Evolutionary conservation across 2,329 filamentous ascomycete species (phyloP), one percentile per base, ranked within the genome.

Genomic region (Polytolypa hystricis): DNA sequence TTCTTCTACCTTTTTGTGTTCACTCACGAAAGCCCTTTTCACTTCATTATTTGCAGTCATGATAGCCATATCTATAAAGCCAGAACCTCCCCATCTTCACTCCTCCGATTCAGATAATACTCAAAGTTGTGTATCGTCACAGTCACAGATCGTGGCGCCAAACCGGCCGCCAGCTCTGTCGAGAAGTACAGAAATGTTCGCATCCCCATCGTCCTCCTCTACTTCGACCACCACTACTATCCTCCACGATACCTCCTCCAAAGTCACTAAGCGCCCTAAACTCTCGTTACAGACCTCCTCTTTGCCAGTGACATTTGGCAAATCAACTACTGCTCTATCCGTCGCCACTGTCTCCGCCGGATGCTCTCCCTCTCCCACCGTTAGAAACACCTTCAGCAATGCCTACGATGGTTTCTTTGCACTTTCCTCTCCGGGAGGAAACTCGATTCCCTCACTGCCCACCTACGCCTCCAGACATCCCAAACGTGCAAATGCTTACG

Each of bases 371-470:
- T 77, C 75, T 5, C 75, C 75, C 8, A 79, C 74, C 1, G 60
- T 67, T 28, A 64, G 70, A 47, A 79, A 78, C 54, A 79, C 74
- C 35, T 75, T 76, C 50, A 67, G 61, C 47, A 79, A 79, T 56
- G 68, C 71, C 34, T 75, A 74, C 46, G 66, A 73, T 27, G 51
- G 58, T 26, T 45, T 54, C n/a, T 30, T 43, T 42, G 41, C 65
- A 37, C 45, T 58, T 28, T 57, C 57, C 40, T 56, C 62, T 36
- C 54, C 60, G 14, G 49, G 47, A 43, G 41, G 51, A 20, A 49
- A 55, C 10, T 40, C 53, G 10, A 64, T 57, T 4, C 51, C 58
- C 35, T 45, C 31, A 4, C n/a, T n/a, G n/a, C 37, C 42, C 23
- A 34, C 30, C 29, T 33, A 17, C 10, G 4, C 23, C 5, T 51